Conservation (phyloP, 1,284 basidiomycete species). For the Pseudozyma sp. region DNA sequence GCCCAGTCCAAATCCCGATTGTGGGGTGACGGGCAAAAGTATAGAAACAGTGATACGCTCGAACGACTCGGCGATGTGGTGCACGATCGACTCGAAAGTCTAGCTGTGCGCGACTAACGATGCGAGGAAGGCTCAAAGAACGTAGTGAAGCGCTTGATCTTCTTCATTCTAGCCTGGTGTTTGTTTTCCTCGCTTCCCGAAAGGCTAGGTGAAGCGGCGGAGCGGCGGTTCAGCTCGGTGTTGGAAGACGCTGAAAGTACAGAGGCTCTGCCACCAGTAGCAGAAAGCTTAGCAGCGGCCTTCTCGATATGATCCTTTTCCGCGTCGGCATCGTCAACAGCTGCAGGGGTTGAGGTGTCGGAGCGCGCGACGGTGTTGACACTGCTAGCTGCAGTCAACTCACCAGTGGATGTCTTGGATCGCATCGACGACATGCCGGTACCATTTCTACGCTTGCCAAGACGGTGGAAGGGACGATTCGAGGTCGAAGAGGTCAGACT, state of each 20-base stretch:
- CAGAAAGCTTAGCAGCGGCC: constrained; percentile 18
- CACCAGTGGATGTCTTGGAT: constrained; percentile 24
- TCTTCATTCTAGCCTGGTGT: constrained; percentile 48
- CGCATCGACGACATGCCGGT: constrained; percentile 29
- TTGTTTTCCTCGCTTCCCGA: constrained; percentile 50
- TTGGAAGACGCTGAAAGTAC: constrained; percentile 21
- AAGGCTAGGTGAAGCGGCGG: constrained; percentile 42
- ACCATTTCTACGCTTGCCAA: constrained; percentile 49
- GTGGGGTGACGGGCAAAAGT: constrained; percentile 20
- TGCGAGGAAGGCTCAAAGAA: constrained; percentile 51
- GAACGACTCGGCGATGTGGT: background rate
- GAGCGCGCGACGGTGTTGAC: constrained; percentile 19
- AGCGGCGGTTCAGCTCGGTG: constrained; percentile 31
- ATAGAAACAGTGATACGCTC: background rate
- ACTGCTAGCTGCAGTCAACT: constrained; percentile 39
- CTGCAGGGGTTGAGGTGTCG: background rate
- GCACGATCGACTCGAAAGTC: too few relatives aligned
- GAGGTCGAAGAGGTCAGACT: constrained; percentile 38
- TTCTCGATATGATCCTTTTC: constrained; percentile 23
- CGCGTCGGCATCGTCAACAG: constrained; percentile 7
- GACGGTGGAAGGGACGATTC: constrained; percentile 51
- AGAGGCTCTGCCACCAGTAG: constrained; percentile 17
- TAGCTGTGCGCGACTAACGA: constrained; percentile 25
- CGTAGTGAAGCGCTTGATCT: constrained; percentile 57
- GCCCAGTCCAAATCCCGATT: constrained; percentile 6